A percentile compares a stretch with the other conserved stretches of the same genome.
phyloP scores from a whole-genome alignment of 116 monocot species.

The Thalassia testudinum region DNA sequence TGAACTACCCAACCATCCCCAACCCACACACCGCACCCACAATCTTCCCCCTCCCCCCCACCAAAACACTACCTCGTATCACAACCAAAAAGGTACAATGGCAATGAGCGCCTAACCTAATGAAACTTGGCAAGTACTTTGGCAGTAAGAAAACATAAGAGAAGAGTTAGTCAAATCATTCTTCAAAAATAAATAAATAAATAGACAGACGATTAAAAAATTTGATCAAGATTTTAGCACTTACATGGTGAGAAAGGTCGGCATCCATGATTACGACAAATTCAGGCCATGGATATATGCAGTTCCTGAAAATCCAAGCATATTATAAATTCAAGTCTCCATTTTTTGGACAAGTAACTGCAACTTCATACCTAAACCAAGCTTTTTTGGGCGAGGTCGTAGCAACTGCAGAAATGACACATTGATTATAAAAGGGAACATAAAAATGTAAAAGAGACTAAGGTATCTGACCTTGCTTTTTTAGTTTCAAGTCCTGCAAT shows the following conservation, averaged over 20 bases:
- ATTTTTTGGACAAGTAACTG: not conserved
- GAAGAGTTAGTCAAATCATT: not conserved
- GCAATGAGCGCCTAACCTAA: no score
- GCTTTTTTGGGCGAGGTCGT: conserved; percentile 74
- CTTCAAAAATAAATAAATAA: not conserved
- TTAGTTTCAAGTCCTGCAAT: no score
- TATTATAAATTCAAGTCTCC: not conserved
- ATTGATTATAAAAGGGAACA: not conserved
- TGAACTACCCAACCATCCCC: no score
- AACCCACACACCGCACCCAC: no score
- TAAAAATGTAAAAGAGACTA: not conserved
- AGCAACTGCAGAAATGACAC: conserved; percentile 32
- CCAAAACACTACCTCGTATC: no score
- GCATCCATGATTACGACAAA: conserved; percentile 98
- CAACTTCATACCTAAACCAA: conserved; percentile 68
- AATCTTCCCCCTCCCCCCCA: no score
- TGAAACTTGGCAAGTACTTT: conserved; percentile 87
- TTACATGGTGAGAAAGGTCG: conserved; percentile 96
- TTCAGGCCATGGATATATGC: conserved; percentile 87
- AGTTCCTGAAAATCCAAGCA: conserved; percentile 45
- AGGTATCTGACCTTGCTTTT: no score
- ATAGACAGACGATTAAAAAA: not conserved
- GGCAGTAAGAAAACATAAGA: conserved; percentile 32
- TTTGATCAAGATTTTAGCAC: not conserved
- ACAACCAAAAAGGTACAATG: no score